Percentiles rank a stretch among this genome's conserved stretches.
Conservation (phyloP, 495 filamentous ascomycete genomes). For the Aspergillus panamensis region DNA sequence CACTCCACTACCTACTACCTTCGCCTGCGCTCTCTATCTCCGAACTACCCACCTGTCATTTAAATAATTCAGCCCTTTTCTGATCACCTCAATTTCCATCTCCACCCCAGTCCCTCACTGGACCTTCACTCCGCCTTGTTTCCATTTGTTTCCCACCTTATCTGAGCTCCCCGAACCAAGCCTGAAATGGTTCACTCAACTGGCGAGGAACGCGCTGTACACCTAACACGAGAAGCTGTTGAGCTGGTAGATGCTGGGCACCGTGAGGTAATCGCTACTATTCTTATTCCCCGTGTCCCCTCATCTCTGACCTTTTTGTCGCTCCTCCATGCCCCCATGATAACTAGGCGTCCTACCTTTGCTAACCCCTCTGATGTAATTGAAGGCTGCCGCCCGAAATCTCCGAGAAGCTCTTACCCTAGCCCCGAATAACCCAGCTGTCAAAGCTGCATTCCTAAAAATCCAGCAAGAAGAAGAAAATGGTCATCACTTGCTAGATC, state of each 20-base stretch:
- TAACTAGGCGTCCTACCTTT: conserved; percentile 8
- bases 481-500: conserved; percentile 46
- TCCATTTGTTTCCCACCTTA: conserved; percentile 10
- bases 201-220: conserved; percentile 47
- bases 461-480: conserved; percentile 50
- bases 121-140: conserved; percentile 13
- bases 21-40: not conserved
- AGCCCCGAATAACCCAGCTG: conserved; percentile 51
- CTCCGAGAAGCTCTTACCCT: conserved; percentile 62
- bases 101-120: not conserved
- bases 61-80: not conserved
- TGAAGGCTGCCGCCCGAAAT: conserved; percentile 54
- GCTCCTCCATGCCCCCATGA: not conserved
- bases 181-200: conserved; percentile 49
- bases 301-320: not conserved
- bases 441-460: conserved; percentile 51
- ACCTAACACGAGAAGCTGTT: conserved; percentile 49
- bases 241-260: conserved; percentile 48
- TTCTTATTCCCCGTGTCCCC: not conserved
- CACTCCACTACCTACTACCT: conserved; percentile 2
- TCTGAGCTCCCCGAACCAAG: conserved; percentile 19
- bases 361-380: conserved; percentile 11
- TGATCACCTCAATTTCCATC: not conserved
- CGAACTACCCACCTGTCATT: not conserved
- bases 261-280: conserved; percentile 39